Percentiles rank a stretch among this genome's conserved stretches.
phyloP scores from a whole-genome alignment of 148 eudicot genomes.

The Chenopodium formosanum region DNA sequence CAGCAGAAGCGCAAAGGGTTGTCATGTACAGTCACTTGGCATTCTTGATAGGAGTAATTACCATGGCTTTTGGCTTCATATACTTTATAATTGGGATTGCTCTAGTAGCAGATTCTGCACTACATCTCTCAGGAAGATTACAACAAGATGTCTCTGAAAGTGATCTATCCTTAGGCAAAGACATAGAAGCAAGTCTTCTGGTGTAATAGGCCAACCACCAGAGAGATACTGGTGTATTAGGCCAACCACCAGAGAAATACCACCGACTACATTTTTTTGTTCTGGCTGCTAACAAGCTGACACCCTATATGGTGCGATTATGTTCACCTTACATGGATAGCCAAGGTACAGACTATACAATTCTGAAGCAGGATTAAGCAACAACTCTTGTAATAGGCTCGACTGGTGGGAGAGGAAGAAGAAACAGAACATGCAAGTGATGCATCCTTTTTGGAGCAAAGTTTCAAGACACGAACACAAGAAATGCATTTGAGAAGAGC shows the following conservation, averaged over 20 bases:
- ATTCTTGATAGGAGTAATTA: conserved; percentile 34
- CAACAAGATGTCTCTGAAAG: conserved; percentile 6
- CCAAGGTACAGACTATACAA: neutral
- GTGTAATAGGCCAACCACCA: conserved; percentile 11
- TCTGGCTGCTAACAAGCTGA: neutral
- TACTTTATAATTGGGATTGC: conserved; percentile 37
- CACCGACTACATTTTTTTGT: conserved; percentile 4
- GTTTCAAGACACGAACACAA: conserved; percentile 4
- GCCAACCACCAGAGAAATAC: neutral
- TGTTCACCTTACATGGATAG: neutral
- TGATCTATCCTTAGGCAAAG: neutral
- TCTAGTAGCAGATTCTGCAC: conserved; percentile 35
- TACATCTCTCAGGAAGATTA: conserved; percentile 16
- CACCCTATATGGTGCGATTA: neutral
- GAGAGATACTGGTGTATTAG: conserved; percentile 12
- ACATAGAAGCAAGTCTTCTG: conserved; percentile 15
- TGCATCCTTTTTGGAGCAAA: neutral
- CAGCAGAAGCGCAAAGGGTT: conserved; percentile 26
- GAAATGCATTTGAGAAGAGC: neutral
- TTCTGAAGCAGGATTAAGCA: neutral
- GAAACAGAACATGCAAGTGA: neutral
- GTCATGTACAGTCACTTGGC: conserved; percentile 29
- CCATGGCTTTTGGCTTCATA: conserved; percentile 41
- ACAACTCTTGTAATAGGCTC: conserved; percentile 1
- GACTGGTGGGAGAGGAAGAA: neutral